phyloP scores from a whole-genome alignment of 2,329 filamentous ascomycete genomes.

The Botrytis deweyae region DNA sequence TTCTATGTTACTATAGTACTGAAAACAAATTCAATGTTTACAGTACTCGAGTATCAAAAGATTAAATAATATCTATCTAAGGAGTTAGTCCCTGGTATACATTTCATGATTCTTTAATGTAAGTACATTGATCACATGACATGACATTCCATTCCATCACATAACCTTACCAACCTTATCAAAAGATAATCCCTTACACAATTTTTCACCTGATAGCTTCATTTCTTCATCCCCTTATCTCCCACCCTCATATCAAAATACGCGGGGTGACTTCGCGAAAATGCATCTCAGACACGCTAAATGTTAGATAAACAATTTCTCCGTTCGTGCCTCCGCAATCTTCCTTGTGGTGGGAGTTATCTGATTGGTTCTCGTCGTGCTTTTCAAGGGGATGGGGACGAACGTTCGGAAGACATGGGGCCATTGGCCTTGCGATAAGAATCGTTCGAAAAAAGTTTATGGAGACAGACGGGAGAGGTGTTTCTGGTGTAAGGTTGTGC shows the following conservation, averaged over 20 bases:
- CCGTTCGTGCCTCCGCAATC: background rate
- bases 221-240: constrained; percentile 2
- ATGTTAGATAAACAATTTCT: background rate
- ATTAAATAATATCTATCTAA: too few relatives aligned
- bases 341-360: background rate
- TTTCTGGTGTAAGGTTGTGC: background rate
- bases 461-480: background rate
- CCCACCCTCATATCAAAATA: background rate
- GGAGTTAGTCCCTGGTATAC: too few relatives aligned
- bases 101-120: background rate
- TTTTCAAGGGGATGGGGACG: background rate
- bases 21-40: too few relatives aligned
- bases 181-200: background rate
- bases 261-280: constrained; percentile 5
- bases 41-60: too few relatives aligned
- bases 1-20: too few relatives aligned
- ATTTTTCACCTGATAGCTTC: constrained; percentile 14
- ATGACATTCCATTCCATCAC: background rate
- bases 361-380: background rate
- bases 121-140: background rate
- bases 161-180: background rate
- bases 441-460: background rate
- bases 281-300: background rate
- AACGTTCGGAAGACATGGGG: background rate
- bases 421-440: background rate